phyloP scores from a whole-genome alignment of 495 filamentous ascomycete species.

The Aspergillus ostianus region DNA sequence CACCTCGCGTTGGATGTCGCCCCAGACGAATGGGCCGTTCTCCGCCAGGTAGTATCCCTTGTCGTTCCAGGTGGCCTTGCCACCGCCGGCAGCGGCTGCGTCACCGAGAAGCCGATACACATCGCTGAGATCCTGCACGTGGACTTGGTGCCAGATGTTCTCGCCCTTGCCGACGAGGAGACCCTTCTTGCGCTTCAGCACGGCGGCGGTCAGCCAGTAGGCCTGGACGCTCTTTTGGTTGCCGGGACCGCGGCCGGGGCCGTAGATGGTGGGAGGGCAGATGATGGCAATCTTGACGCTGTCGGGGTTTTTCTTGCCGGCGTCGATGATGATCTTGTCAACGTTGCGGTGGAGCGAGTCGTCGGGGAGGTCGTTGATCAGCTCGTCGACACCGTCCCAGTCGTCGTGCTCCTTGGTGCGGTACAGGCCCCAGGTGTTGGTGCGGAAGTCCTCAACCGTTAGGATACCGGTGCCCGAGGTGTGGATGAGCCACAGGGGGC shows the following conservation, averaged over 20 bases:
- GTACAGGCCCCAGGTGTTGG: slow-evolving; percentile 51
- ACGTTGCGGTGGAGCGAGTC: slow-evolving; percentile 58
- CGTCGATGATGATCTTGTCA: slow-evolving; percentile 57
- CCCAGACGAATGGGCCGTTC: slow-evolving; percentile 70
- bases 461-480: slow-evolving; percentile 63
- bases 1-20: slow-evolving; percentile 59
- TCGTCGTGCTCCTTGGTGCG: slow-evolving; percentile 59
- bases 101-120: slow-evolving; percentile 66
- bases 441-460: slow-evolving; percentile 48
- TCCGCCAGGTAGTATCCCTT: slow-evolving; percentile 76
- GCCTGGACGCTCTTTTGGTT: slow-evolving; percentile 69
- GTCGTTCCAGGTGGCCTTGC: slow-evolving; percentile 67
- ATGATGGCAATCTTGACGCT: slow-evolving; percentile 68
- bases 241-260: slow-evolving; percentile 65
- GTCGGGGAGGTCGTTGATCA: slow-evolving; percentile 55
- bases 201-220: slow-evolving; percentile 52
- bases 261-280: slow-evolving; percentile 79
- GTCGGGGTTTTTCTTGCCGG: slow-evolving; percentile 37
- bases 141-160: slow-evolving; percentile 70
- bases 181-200: slow-evolving; percentile 60
- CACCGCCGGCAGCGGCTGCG: slow-evolving; percentile 57
- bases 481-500: slow-evolving; percentile 59
- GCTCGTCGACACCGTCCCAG: slow-evolving; percentile 54
- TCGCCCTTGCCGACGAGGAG: slow-evolving; percentile 63
- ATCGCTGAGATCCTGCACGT: slow-evolving; percentile 68